These are phyloP conservation scores for Eucalyptus tenuipes DNA, from an alignment of 345 rosid species.

Conservation along the genomic window DNA sequence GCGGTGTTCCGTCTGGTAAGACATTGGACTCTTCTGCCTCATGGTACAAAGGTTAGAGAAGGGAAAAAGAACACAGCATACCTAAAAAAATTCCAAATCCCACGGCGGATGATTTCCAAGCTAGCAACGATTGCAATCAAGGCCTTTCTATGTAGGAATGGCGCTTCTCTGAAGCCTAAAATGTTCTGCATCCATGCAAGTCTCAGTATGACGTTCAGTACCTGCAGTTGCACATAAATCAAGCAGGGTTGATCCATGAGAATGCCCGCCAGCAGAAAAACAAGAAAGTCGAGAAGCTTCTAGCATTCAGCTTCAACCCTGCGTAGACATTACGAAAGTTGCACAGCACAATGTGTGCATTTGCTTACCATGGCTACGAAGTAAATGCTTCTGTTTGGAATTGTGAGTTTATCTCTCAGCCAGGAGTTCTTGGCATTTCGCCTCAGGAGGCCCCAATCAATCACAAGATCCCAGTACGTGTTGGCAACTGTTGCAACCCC, in stretches of 20 bases:
- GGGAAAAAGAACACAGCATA: not conserved
- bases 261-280: not conserved
- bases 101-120: constrained; percentile 75
- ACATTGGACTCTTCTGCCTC: not conserved
- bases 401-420: constrained; percentile 62
- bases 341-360: not conserved
- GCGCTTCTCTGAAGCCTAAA: constrained; percentile 36
- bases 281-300: not conserved
- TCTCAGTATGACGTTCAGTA: constrained; percentile 49
- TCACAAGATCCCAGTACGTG: constrained; percentile 71
- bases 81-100: constrained; percentile 93
- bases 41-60: not conserved
- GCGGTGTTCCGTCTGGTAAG: not conserved
- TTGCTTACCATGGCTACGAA: constrained; percentile 54
- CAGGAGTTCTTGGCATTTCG: constrained; percentile 50
- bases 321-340: not conserved
- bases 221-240: constrained; percentile 16
- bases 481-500: constrained; percentile 34
- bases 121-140: constrained; percentile 38
- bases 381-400: constrained; percentile 49
- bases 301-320: not conserved
- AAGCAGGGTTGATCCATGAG: not conserved
- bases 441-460: constrained; percentile 72
- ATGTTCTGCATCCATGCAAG: constrained; percentile 67
- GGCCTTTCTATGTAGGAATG: constrained; percentile 44